Evolutionary conservation across 306 rosid species (phyloP).

Genomic region (Casuarina glauca): DNA sequence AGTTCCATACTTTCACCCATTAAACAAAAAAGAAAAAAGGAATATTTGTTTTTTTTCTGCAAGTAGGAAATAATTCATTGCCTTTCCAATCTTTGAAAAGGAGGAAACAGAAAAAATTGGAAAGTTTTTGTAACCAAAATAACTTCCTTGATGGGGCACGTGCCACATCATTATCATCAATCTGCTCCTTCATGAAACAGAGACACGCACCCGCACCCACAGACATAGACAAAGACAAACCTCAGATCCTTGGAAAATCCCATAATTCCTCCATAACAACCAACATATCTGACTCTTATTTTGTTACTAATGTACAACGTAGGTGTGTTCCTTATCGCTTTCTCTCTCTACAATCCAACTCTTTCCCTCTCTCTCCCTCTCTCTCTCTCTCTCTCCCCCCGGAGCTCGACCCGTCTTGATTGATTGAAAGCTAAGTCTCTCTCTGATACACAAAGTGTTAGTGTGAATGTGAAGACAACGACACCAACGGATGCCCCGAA

Average conservation of each 20-base stretch:
- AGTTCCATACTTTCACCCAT: too few species aligned
- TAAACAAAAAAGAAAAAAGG: too few species aligned
- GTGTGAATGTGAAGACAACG: conserved; percentile 61
- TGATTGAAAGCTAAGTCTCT: conserved; percentile 86
- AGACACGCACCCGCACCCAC: conserved; percentile 23
- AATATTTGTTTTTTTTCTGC: too few species aligned
- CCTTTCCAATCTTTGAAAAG: too few species aligned
- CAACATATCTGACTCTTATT: conserved; percentile 26
- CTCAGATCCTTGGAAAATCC: conserved; percentile 54
- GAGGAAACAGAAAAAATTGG: too few species aligned
- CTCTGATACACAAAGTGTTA: conserved; percentile 23
- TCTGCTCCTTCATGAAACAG: conserved; percentile 4
- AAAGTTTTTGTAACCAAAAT: too few species aligned
- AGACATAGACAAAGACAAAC: conserved; percentile 48
- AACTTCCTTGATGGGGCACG: neutral
- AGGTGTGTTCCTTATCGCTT: conserved; percentile 28
- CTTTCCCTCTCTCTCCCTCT: conserved; percentile 10
- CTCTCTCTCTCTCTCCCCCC: conserved; percentile 16
- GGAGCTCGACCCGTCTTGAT: conserved; percentile 49
- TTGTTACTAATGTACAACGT: conserved; percentile 15
- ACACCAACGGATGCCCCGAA: conserved; percentile 33
- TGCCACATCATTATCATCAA: conserved; percentile 29
- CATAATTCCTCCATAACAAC: conserved; percentile 26
- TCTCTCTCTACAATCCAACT: conserved; percentile 24
- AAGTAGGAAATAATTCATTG: too few species aligned